Evolutionary conservation across 164 flowering plant species (phyloP).

Genomic region (Tetrastigma voinierianum): DNA sequence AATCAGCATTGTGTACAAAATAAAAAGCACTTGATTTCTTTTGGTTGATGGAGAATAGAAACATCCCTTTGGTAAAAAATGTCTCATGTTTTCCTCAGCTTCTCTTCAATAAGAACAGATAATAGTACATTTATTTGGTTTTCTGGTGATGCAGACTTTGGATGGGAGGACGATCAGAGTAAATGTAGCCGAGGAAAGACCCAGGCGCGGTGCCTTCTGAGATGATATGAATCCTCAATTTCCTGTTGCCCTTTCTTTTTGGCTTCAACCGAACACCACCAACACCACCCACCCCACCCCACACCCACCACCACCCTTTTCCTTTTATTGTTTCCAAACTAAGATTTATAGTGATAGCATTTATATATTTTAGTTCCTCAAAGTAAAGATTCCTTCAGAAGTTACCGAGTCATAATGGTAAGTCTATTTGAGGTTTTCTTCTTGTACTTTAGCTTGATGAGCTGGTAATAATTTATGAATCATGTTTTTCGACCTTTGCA

Average conservation of each 20-base stretch:
- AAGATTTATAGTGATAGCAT: not conserved
- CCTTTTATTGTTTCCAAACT: not conserved
- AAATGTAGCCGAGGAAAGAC: slow-evolving; percentile 61
- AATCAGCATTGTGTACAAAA: no score
- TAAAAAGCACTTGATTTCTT: no score
- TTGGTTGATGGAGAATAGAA: no score
- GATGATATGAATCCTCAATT: not conserved
- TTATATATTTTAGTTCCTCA: not conserved
- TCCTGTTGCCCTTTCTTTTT: not conserved
- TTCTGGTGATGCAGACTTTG: slow-evolving; percentile 51
- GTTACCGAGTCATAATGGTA: not conserved
- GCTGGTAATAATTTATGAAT: no score
- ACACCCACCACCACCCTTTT: no score
- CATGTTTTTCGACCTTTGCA: no score
- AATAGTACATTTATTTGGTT: not conserved
- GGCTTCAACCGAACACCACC: no score
- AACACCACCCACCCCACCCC: no score
- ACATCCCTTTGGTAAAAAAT: no score
- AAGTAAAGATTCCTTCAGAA: no score
- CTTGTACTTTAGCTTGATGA: no score
- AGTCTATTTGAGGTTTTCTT: not conserved
- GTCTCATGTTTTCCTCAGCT: no score
- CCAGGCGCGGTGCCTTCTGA: slow-evolving; percentile 27
- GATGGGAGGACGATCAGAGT: slow-evolving; percentile 87
- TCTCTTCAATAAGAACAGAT: not conserved